Conservation (phyloP, 768 basidiomycete genomes). For the Collybia nuda region DNA sequence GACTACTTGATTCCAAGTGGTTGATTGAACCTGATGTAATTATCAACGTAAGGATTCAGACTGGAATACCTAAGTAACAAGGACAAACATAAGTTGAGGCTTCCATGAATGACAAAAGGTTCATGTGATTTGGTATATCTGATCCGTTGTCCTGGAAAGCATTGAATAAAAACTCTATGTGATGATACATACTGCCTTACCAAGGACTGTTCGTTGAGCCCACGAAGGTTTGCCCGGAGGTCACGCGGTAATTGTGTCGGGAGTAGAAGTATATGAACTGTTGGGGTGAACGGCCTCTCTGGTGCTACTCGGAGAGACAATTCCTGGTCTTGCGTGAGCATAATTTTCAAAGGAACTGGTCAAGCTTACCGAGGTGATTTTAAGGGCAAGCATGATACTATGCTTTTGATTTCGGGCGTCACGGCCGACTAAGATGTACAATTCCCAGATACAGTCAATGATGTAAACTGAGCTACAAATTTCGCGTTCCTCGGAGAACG, state of each 20-base stretch:
- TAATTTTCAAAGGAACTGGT: background rate
- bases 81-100: constrained; percentile 60
- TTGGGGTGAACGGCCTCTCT: constrained; percentile 66
- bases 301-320: constrained; percentile 51
- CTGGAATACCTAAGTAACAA: background rate
- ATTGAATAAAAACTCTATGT: too few species aligned
- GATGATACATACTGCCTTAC: constrained; percentile 35
- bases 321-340: constrained; percentile 34
- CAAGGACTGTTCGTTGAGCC: constrained; percentile 60
- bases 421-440: constrained; percentile 71
- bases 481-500: constrained; percentile 36
- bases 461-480: constrained; percentile 56
- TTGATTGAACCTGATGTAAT: too few species aligned
- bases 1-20: too few species aligned
- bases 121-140: constrained; percentile 26
- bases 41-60: too few species aligned
- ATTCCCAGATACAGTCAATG: constrained; percentile 77
- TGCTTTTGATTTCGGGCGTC: constrained; percentile 59
- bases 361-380: constrained; percentile 50
- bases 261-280: constrained; percentile 70
- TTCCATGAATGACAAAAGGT: constrained; percentile 46
- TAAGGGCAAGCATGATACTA: constrained; percentile 63
- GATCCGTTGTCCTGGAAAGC: constrained; percentile 33
- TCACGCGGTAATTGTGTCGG: constrained; percentile 78
- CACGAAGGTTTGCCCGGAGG: constrained; percentile 64